Base-by-base conservation (phyloP, 1,139 yeast genomes). In the Schwanniomyces etchellsii region DNA sequence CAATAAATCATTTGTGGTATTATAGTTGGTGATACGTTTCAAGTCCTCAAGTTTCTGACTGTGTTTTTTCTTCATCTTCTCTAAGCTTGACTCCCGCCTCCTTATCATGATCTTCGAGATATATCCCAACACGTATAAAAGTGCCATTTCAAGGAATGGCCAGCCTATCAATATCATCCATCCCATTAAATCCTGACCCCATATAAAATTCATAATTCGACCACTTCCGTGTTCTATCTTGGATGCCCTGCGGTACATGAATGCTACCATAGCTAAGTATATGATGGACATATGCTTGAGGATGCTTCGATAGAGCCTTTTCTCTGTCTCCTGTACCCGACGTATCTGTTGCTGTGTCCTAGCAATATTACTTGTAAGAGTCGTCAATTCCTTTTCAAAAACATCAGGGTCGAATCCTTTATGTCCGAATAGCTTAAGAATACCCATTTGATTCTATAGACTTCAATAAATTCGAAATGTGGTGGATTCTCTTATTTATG, bases 11-110 rank as follows among this genome's bases (percentile, higher is more conserved):
- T 76, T 78, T 1, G 96, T 85, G 14, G 81, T 71, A 44, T 81
- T 74, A 54, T 78, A 91, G 44, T 84, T 83, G 14, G 96, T 84
- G 44, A 74, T 68, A 36, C 77, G 74, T 55, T 89, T 89, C 55
- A 89, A 64, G 36, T 82, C 88, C 13, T 77, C 81, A 29, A 89
- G 70, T 53, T 81, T 81, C 18, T 61, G 64, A 35, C 65, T 61
- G 40, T 83, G 94, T 34, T 67, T 59, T 24, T 63, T 60, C 40
- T 67, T 64, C 38, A 81, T 57, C 5, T 24, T 35, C 38, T 42
- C 40, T 15, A 49, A 43, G 10, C 41, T 25, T 11, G 32, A 36
- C 38, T 45, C 40, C 42, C 57, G 36, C 15, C 45, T 43, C 6
- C 39, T 42, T 16, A 60, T 48, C 31, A 61, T 40, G 28, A 50